Percentiles rank a stretch among this genome's conserved stretches.
Conservation (phyloP, 441 rosid species). For the Daphne laureola region DNA sequence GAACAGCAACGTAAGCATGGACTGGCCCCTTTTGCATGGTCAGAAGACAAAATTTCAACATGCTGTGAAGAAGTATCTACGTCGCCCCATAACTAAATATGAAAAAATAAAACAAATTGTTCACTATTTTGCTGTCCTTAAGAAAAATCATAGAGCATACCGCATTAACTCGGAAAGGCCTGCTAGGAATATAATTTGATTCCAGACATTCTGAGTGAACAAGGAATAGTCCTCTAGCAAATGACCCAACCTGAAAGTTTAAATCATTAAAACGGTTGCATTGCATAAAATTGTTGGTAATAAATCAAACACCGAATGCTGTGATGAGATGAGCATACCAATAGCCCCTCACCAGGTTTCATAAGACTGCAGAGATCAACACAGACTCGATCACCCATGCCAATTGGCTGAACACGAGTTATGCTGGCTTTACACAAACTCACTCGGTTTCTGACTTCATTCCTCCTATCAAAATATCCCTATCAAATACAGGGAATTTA, state of each 20-base stretch:
- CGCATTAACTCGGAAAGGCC: slow-evolving; percentile 90
- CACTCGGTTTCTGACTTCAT: slow-evolving; percentile 45
- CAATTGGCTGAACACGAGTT: slow-evolving; percentile 46
- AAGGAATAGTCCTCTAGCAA: slow-evolving; percentile 89
- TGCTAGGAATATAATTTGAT: slow-evolving; percentile 79
- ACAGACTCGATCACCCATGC: slow-evolving; percentile 93
- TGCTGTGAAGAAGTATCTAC: no score
- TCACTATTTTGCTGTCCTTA: not conserved
- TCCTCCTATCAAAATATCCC: slow-evolving; percentile 79
- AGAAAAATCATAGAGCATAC: slow-evolving; percentile 35
- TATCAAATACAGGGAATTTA: slow-evolving; percentile 29
- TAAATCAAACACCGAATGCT: slow-evolving; percentile 4
- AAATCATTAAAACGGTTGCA: slow-evolving; percentile 1
- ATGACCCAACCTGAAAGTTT: slow-evolving; percentile 66
- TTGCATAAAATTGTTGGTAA: not conserved
- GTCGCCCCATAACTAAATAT: no score
- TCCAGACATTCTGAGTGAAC: slow-evolving; percentile 88
- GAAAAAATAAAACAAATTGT: not conserved
- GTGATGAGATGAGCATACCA: slow-evolving; percentile 36
- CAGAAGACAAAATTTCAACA: not conserved
- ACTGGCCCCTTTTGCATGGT: slow-evolving; percentile 63
- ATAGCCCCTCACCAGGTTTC: slow-evolving; percentile 91
- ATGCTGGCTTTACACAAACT: slow-evolving; percentile 56
- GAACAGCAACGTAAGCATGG: slow-evolving; percentile 69
- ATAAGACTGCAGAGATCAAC: slow-evolving; percentile 93